A percentile compares a stretch with the other conserved stretches of the same genome.
Evolutionary conservation across 331 rosid species (phyloP).

Genomic region (Quercus tomentella): DNA sequence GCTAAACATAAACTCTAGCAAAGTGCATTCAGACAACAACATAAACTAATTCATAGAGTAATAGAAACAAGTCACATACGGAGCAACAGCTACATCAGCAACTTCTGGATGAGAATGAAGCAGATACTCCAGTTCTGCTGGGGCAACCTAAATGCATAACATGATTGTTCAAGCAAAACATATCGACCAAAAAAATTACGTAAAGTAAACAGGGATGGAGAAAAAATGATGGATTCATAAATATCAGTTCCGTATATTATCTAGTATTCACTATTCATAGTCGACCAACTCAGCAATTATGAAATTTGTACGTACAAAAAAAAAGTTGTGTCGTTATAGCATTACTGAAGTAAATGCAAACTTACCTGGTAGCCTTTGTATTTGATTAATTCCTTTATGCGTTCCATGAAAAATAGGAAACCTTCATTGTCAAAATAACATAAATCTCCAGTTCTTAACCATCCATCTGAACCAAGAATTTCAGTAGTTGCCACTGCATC

Average conservation of each 20-base stretch:
- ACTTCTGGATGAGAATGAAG: constrained; percentile 56
- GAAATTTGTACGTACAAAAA: too few species aligned
- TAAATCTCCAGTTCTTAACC: constrained; percentile 37
- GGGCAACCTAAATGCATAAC: constrained; percentile 46
- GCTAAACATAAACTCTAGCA: background rate
- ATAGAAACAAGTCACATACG: constrained; percentile 34
- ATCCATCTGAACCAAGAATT: constrained; percentile 22
- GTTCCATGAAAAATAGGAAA: constrained; percentile 19
- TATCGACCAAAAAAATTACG: too few species aligned
- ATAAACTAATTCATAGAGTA: background rate
- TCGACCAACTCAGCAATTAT: too few species aligned
- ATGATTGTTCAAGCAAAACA: too few species aligned
- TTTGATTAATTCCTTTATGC: constrained; percentile 34
- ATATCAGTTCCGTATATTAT: too few species aligned
- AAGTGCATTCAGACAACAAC: background rate
- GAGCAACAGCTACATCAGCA: constrained; percentile 63
- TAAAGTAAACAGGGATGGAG: too few species aligned
- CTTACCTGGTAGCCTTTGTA: constrained; percentile 35
- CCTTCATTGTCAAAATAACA: constrained; percentile 29
- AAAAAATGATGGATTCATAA: too few species aligned
- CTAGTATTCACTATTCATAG: too few species aligned
- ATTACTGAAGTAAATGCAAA: background rate
- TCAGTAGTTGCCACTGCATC: constrained; percentile 20
- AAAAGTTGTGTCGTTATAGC: too few species aligned
- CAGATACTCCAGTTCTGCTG: constrained; percentile 64